Evolutionary conservation across 257 asterid genomes (phyloP).

Genomic region (Fraxinus americana): DNA sequence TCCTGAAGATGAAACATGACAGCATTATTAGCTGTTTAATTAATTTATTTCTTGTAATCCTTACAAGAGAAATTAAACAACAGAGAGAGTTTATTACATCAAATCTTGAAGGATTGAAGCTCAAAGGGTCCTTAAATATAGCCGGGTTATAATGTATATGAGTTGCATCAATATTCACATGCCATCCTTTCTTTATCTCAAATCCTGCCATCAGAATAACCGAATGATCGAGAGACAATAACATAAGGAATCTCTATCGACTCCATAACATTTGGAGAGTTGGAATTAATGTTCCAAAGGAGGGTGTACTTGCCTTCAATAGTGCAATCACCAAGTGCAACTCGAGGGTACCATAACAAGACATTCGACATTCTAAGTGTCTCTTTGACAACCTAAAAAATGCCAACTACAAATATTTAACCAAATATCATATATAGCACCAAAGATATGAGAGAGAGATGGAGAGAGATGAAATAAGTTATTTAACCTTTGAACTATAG

Average conservation of each 20-base stretch:
- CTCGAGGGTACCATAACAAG: slow-evolving; percentile 66
- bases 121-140: slow-evolving; percentile 44
- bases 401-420: neutral
- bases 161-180: slow-evolving; percentile 62
- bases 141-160: slow-evolving; percentile 61
- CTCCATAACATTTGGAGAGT: neutral
- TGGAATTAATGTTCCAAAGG: neutral
- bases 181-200: slow-evolving; percentile 69
- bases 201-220: slow-evolving; percentile 36
- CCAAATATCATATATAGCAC: neutral
- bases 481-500: slow-evolving; percentile 52
- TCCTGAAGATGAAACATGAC: slow-evolving; percentile 37
- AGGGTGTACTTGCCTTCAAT: slow-evolving; percentile 47
- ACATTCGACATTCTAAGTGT: slow-evolving; percentile 68
- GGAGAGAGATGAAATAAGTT: neutral
- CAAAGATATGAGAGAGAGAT: neutral
- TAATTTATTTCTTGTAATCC: neutral
- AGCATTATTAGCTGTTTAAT: slow-evolving; percentile 1
- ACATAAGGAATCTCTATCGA: neutral
- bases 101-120: slow-evolving; percentile 66
- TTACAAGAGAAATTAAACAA: neutral
- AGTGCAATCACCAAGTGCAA: slow-evolving; percentile 46
- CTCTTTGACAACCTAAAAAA: slow-evolving; percentile 60
- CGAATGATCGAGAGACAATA: neutral
- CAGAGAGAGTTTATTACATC: slow-evolving; percentile 38